Evolutionary conservation across 2,329 filamentous ascomycete species (phyloP).

Genomic region (Microascus cirrosus): DNA sequence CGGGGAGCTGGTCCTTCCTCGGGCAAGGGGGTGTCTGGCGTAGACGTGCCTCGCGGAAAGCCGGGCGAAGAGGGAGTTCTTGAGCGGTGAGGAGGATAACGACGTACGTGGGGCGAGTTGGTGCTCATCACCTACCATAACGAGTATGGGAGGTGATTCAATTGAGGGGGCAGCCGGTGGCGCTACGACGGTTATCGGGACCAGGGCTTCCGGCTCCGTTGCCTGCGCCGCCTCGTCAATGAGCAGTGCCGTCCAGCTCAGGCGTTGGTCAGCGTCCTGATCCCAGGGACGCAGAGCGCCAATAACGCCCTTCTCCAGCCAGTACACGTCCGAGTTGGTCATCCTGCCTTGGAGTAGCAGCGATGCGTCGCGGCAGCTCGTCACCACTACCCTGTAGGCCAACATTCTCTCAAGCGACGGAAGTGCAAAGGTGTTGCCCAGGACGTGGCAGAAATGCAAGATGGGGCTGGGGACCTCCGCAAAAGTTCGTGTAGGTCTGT

Average conservation of each 20-base stretch:
- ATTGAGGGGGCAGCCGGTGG: background rate
- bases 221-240: conserved; percentile 4
- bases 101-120: conserved; percentile 62
- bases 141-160: background rate
- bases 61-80: conserved; percentile 84
- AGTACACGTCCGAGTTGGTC: conserved; percentile 1
- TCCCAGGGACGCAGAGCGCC: background rate
- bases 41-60: background rate
- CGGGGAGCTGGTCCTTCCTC: conserved; percentile 74
- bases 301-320: background rate
- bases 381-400: conserved; percentile 2
- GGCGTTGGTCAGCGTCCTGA: background rate
- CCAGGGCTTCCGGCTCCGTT: conserved; percentile 3
- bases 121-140: conserved; percentile 87
- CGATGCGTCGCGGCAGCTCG: conserved; percentile 2
- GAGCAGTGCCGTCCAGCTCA: conserved; percentile 2
- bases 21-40: background rate
- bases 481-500: conserved; percentile 2
- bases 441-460: background rate
- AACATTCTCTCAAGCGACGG: background rate
- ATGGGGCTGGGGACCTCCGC: conserved; percentile 1
- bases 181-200: background rate
- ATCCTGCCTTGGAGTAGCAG: background rate
- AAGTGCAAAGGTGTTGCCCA: background rate
- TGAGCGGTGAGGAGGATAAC: conserved; percentile 96